These are phyloP conservation scores for Hymenoscyphus fructigenus DNA, from an alignment of 2,329 filamentous ascomycete genomes.

Conservation along the genomic window DNA sequence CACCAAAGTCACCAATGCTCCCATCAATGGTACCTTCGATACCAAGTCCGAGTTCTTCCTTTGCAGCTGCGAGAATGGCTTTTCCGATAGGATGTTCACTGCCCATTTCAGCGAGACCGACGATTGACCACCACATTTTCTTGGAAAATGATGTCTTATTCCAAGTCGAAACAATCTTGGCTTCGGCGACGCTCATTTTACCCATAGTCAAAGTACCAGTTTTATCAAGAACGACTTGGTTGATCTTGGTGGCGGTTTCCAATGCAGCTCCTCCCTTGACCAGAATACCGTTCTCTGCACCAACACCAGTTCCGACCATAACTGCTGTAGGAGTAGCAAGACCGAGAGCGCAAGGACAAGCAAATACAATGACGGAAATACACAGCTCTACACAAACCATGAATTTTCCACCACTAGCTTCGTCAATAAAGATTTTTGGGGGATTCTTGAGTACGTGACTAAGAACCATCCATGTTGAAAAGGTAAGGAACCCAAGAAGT, in stretches of 20 bases:
- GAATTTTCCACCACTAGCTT: slow-evolving; percentile 80
- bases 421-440: slow-evolving; percentile 82
- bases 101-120: slow-evolving; percentile 92
- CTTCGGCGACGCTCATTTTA: slow-evolving; percentile 86
- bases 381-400: slow-evolving; percentile 98
- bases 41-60: slow-evolving; percentile 70
- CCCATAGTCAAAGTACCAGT: slow-evolving; percentile 93
- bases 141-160: slow-evolving; percentile 63
- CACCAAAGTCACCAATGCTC: slow-evolving; percentile 80
- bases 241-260: slow-evolving; percentile 87
- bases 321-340: slow-evolving; percentile 94
- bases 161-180: slow-evolving; percentile 69
- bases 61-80: slow-evolving; percentile 76
- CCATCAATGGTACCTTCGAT: slow-evolving; percentile 76
- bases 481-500: slow-evolving; percentile 78
- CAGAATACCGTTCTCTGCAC: slow-evolving; percentile 93
- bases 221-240: slow-evolving; percentile 90
- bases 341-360: slow-evolving; percentile 94
- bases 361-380: slow-evolving; percentile 97
- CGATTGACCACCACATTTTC: slow-evolving; percentile 90
- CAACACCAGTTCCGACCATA: slow-evolving; percentile 98
- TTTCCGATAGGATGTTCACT: slow-evolving; percentile 96
- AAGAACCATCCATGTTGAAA: slow-evolving; percentile 90
- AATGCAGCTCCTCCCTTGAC: slow-evolving; percentile 94
- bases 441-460: slow-evolving; percentile 82